Evolutionary conservation across 257 asterid species (phyloP), one percentile per base, ranked within the genome.

Genomic region (Cynanchum wilfordii): DNA sequence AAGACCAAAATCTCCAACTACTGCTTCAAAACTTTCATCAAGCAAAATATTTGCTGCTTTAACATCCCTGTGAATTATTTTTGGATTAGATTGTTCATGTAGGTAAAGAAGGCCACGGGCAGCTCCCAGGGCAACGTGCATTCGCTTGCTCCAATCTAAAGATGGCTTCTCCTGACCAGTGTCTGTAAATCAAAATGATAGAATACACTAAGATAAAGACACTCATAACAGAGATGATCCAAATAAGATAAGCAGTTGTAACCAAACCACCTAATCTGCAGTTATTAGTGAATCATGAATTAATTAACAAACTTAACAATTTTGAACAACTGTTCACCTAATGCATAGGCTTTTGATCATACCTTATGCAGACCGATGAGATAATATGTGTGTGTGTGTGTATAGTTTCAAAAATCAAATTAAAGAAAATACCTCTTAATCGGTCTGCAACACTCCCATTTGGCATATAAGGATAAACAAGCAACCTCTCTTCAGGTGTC

Each of bases 361-460:
- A 10, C 50, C 25, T 8, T 42, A 45, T 29, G 30, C 25, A 24
- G 58, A 65, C 25, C 4, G 4, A 13, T 59, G 42, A 59, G 42
- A 59, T 29, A 59, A 59, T 59, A 59, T 42, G 12, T 8, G 1
- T 13, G 6, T 27, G 25, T 20, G 6, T 59, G 25, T 20, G 10
- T 5, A 33, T 7, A 69, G 24, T 30, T 40, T 7, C 16, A 13
- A 13, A 54, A 70, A 74, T 69, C 7, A 24, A 10, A 73, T 52
- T 64, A 44, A 75, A 50, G 51, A 54, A 78, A 77, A 45, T 27
- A 93, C 97, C 98, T 91, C 96, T 78, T n/a, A 94, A 75, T 64
- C 98, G 86, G 77, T 89, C 96, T 15, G 97, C 97, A 75, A 94
- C 98, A 27, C 98, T 91, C 66, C 98, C 98, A 78, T 94, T 94